phyloP scores from a whole-genome alignment of 2,329 filamentous ascomycete species.

The Hypoxylon sp. region DNA sequence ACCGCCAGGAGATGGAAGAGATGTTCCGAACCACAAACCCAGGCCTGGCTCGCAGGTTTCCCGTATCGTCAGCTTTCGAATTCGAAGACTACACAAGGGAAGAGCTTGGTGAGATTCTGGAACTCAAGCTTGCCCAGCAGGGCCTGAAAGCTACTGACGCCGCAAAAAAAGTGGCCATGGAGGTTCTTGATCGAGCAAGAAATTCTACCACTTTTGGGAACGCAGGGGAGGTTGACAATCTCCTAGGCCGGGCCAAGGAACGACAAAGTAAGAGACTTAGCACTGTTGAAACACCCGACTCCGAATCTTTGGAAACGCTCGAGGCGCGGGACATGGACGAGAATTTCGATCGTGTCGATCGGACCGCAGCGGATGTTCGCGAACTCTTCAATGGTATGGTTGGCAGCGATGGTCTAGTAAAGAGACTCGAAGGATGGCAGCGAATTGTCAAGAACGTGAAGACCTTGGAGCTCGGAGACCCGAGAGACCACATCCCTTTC shows the following conservation, averaged over 20 bases:
- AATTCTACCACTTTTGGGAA: conserved; percentile 72
- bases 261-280: conserved; percentile 7
- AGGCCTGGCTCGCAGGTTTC: conserved; percentile 69
- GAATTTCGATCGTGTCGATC: conserved; percentile 1
- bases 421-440: conserved; percentile 5
- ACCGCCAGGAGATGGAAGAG: conserved; percentile 68
- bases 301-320: neutral
- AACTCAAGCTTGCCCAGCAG: conserved; percentile 65
- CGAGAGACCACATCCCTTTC: conserved; percentile 12
- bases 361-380: neutral
- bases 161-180: conserved; percentile 61
- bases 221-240: conserved; percentile 70
- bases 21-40: conserved; percentile 74
- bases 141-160: conserved; percentile 60
- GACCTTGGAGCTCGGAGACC: neutral
- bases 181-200: conserved; percentile 63
- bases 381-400: conserved; percentile 4
- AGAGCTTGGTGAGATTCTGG: conserved; percentile 66
- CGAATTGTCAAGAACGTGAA: conserved; percentile 2
- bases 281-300: neutral
- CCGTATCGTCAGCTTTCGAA: conserved; percentile 65
- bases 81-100: conserved; percentile 71
- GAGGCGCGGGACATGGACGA: conserved; percentile 3
- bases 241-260: conserved; percentile 56
- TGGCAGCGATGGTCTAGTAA: neutral